These are phyloP conservation scores for Aspergillus bombycis DNA, from an alignment of 2,329 filamentous ascomycete genomes.

Conservation along the genomic window DNA sequence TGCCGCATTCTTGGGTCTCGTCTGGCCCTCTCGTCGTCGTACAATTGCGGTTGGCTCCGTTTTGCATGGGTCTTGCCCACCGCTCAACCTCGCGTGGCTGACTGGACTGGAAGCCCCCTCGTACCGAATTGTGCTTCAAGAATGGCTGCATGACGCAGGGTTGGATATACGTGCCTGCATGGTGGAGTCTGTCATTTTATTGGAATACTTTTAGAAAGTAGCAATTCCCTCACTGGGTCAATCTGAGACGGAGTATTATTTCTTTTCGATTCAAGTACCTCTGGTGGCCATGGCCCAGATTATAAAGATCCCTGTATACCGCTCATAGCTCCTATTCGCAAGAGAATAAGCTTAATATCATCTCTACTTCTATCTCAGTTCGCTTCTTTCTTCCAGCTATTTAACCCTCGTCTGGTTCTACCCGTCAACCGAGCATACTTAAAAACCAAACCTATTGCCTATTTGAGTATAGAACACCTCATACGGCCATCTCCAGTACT, in stretches of 20 bases:
- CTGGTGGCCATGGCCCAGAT: slow-evolving; percentile 9
- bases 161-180: slow-evolving; percentile 21
- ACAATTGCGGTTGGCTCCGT: slow-evolving; percentile 6
- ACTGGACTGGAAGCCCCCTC: slow-evolving; percentile 24
- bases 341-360: not conserved
- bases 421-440: not conserved
- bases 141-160: slow-evolving; percentile 12
- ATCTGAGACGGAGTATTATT: slow-evolving; percentile 11
- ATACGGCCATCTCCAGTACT: not conserved
- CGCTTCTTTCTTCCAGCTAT: not conserved
- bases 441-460: not conserved
- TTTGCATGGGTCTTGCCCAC: slow-evolving; percentile 17
- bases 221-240: slow-evolving; percentile 10
- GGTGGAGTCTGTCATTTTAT: slow-evolving; percentile 18
- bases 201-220: slow-evolving; percentile 18
- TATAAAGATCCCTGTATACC: slow-evolving; percentile 16
- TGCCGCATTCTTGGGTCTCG: slow-evolving; percentile 18
- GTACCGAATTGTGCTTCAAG: slow-evolving; percentile 12
- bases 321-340: not conserved
- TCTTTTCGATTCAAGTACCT: slow-evolving; percentile 10
- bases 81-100: slow-evolving; percentile 28
- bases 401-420: not conserved
- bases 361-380: not conserved
- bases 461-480: not conserved
- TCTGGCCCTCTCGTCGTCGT: slow-evolving; percentile 20